Evolutionary conservation across 192 early-diverging fungal genomes (phyloP), one percentile per base, ranked within the genome.

Genomic region (Backusella morwellensis): DNA sequence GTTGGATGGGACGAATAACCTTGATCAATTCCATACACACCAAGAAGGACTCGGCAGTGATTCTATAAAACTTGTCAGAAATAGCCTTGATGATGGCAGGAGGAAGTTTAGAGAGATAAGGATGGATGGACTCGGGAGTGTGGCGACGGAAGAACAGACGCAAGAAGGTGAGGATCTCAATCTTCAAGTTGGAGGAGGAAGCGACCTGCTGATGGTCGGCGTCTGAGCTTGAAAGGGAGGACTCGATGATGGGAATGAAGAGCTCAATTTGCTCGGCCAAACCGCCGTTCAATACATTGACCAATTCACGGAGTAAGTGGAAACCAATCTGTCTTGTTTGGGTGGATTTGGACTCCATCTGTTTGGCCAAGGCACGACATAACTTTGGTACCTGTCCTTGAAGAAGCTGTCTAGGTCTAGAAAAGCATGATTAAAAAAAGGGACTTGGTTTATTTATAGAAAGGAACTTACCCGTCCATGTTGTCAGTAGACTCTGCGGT

Each of bases 1-100:
- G 85, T 42, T 82, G 54, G 82, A 89, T 87, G 44, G 94, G 90
- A 26, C 94, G 91, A 35, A 95, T 85, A 35, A 92, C 87, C 74
- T 91, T 92, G 68, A 96, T 87, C 11, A 96, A 78, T 71, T 92
- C 91, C 71, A 90, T 88, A 40, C 89, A 86, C 9, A 92, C 90
- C 17, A 89, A 70, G 14, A 97, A 84, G 0, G 93, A 92, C 66
- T 95, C 95, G 2, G 92, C 88, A 0, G 88, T 89, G 56, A 96
- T 93, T 78, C 94, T 97, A 86, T 96, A 96, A 78, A 94, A 97
- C 59, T 91, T 93, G 80, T 96, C 95, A 44, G 86, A 80, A 23
- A 92, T 87, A 0, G 91, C 84, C 19, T 84, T 72, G 35, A 93
- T 86, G 66, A 95, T 85, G 29, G 91, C 87, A 6, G 89, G 86